These are phyloP conservation scores for Amaranthus tricolor DNA, from an alignment of 179 eudicot genomes.

Conservation along the genomic window DNA sequence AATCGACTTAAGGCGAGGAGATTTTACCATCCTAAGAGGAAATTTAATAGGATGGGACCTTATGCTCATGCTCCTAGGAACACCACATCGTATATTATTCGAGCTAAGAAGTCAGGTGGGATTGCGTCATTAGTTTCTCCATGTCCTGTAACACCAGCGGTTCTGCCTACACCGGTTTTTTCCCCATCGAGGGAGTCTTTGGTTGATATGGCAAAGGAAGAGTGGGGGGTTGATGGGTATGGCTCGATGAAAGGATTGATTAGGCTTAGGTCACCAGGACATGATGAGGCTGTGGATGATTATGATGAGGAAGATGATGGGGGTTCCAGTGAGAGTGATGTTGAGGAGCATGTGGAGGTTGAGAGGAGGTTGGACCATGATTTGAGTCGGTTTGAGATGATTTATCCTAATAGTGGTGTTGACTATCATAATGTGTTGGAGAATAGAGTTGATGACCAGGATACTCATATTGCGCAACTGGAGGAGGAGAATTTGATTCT, in stretches of 20 bases:
- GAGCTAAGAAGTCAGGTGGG: slow-evolving; percentile 91
- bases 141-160: slow-evolving; percentile 85
- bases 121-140: slow-evolving; percentile 83
- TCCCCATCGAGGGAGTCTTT: slow-evolving; percentile 88
- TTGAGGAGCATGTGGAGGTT: slow-evolving; percentile 96
- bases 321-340: slow-evolving; percentile 91
- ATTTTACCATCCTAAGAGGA: slow-evolving; percentile 57
- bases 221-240: slow-evolving; percentile 99
- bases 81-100: slow-evolving; percentile 73
- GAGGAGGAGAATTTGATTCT: slow-evolving; percentile 87
- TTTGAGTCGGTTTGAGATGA: slow-evolving; percentile 92
- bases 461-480: slow-evolving; percentile 78
- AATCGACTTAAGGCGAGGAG: slow-evolving; percentile 71
- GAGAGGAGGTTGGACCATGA: slow-evolving; percentile 97
- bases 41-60: slow-evolving; percentile 59
- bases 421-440: slow-evolving; percentile 65
- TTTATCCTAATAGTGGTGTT: slow-evolving; percentile 55
- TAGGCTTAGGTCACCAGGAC: slow-evolving; percentile 81
- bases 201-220: slow-evolving; percentile 98
- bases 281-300: slow-evolving; percentile 56
- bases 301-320: slow-evolving; percentile 87
- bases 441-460: slow-evolving; percentile 94
- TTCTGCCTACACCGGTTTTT: slow-evolving; percentile 84
- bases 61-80: slow-evolving; percentile 97
- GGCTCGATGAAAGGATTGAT: slow-evolving; percentile 97